Percentiles rank a stretch among this genome's conserved stretches.
Conservation (phyloP, 768 basidiomycete genomes). For the Pleurotus djamor region DNA sequence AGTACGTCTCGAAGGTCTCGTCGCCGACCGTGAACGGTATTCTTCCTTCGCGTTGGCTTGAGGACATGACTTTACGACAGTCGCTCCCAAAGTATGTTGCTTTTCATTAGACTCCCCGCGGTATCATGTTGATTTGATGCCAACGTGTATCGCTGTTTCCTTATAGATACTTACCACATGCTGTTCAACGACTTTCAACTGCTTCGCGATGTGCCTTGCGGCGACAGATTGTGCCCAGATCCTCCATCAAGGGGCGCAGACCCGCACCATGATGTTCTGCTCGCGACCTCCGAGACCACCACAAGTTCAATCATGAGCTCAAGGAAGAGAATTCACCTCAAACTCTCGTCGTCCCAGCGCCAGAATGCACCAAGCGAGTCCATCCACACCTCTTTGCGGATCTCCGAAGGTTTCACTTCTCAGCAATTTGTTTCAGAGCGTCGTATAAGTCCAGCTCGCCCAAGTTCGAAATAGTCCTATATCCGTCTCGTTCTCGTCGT, state of each 20-base stretch:
- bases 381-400: background rate
- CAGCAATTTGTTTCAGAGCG: constrained; percentile 1
- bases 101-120: no score
- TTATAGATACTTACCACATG: background rate
- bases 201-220: background rate
- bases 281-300: background rate
- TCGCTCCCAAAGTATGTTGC: background rate
- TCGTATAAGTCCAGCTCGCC: background rate
- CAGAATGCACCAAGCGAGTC: background rate
- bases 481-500: background rate
- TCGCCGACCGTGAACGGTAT: constrained; percentile 14
- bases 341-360: background rate
- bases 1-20: constrained; percentile 35
- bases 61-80: background rate
- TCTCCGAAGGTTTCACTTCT: constrained; percentile 5
- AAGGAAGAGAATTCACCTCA: background rate
- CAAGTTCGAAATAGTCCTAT: background rate
- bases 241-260: background rate
- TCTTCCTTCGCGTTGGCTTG: constrained; percentile 13
- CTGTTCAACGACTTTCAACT: background rate
- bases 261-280: background rate
- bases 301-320: background rate
- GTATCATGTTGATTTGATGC: no score
- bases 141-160: no score
- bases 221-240: background rate